Percentiles rank a stretch among this genome's conserved stretches.
These are phyloP conservation scores for Dioscorea dumetorum DNA, from an alignment of 106 monocot species.

Conservation along the genomic window DNA sequence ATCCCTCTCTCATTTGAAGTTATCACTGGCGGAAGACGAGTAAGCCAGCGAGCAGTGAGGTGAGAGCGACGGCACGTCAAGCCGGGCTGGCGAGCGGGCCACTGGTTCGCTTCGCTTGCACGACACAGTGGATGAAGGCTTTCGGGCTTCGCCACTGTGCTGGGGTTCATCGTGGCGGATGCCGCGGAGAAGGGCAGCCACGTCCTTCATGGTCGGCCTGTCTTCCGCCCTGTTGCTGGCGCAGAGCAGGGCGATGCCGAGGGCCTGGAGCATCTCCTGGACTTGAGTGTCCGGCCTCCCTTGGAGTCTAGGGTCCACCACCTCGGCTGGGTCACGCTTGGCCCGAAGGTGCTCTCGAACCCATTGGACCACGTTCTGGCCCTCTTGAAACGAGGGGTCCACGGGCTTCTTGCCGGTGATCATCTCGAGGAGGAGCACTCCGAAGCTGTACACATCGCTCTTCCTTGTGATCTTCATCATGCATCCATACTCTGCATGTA, in stretches of 20 bases:
- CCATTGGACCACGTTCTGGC: conserved; percentile 55
- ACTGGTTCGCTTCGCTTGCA: neutral
- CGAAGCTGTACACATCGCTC: conserved; percentile 92
- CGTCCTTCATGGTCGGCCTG: conserved; percentile 88
- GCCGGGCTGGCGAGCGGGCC: no score
- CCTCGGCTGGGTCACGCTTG: conserved; percentile 49
- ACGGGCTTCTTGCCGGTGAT: conserved; percentile 53
- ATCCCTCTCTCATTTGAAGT: conserved; percentile 1
- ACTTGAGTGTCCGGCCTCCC: conserved; percentile 48
- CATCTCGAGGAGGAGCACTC: conserved; percentile 67
- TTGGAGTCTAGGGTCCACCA: conserved; percentile 49
- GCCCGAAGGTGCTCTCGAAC: conserved; percentile 52
- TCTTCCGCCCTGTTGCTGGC: conserved; percentile 59
- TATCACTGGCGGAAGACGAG: conserved; percentile 4
- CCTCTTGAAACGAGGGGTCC: conserved; percentile 40
- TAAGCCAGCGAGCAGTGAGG: conserved; percentile 1
- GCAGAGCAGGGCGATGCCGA: conserved; percentile 75
- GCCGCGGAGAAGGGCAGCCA: conserved; percentile 62
- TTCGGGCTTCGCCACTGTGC: neutral
- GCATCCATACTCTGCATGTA: conserved; percentile 57
- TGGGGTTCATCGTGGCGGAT: conserved; percentile 42
- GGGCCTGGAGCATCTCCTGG: conserved; percentile 84
- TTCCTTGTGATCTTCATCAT: conserved; percentile 74
- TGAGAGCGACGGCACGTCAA: neutral
- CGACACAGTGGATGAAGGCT: neutral